Evolutionary conservation across 257 asterid genomes (phyloP).

Genomic region (Perilla frutescens): DNA sequence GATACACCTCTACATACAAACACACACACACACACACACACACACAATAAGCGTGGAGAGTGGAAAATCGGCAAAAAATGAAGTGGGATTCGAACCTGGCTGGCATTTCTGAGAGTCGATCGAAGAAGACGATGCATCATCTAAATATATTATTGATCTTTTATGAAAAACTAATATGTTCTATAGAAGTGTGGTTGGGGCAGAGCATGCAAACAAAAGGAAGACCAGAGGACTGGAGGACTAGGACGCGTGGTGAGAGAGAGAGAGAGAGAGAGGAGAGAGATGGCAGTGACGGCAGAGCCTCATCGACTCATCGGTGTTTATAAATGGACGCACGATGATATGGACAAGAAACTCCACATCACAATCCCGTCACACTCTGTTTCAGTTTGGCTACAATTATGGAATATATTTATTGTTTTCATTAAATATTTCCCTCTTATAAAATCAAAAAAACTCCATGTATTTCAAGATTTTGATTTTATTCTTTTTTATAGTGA

Average conservation of each 20-base stretch:
- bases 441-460: not conserved
- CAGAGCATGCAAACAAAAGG: slow-evolving; percentile 20
- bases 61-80: not conserved
- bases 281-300: not conserved
- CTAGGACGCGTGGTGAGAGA: not conserved
- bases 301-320: not conserved
- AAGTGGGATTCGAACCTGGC: slow-evolving; percentile 48
- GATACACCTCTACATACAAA: not conserved
- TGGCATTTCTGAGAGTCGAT: slow-evolving; percentile 51
- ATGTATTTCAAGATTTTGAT: not conserved
- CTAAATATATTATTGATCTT: not conserved
- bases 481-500: too few relatives aligned
- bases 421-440: not conserved
- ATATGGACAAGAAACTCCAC: slow-evolving; percentile 19
- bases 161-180: not conserved
- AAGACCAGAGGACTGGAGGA: not conserved
- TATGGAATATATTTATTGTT: not conserved
- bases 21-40: not conserved
- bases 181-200: not conserved
- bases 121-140: slow-evolving; percentile 59
- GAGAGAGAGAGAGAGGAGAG: not conserved
- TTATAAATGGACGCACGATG: not conserved
- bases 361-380: slow-evolving; percentile 21
- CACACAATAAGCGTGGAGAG: not conserved
- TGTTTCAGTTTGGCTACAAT: not conserved